phyloP scores from a whole-genome alignment of 257 asterid genomes.

The Phtheirospermum japonicum region DNA sequence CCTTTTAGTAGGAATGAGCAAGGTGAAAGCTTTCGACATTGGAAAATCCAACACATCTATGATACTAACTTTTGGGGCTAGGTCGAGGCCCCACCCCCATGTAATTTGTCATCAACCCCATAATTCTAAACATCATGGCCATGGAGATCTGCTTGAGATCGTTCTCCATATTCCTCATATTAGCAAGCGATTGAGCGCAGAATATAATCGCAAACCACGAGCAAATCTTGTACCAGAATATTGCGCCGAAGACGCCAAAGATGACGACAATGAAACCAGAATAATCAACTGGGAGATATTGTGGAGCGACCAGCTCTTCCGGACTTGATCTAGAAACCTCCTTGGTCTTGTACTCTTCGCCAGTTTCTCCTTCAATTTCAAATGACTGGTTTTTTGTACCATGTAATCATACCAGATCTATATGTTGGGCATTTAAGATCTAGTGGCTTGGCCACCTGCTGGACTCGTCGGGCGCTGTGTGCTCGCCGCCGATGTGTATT shows the following conservation, averaged over 20 bases:
- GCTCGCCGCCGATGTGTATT: no score
- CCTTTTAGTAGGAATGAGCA: slow-evolving; percentile 8
- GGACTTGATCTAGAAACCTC: no score
- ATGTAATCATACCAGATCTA: no score
- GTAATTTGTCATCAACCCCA: slow-evolving; percentile 83
- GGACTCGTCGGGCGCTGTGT: no score
- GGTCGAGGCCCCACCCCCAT: slow-evolving; percentile 67
- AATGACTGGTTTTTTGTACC: no score
- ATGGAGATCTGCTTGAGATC: slow-evolving; percentile 97
- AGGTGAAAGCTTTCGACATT: not conserved
- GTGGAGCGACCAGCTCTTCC: slow-evolving; percentile 35
- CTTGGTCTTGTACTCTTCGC: no score
- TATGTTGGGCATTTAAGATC: no score
- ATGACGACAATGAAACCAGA: slow-evolving; percentile 80
- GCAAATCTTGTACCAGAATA: slow-evolving; percentile 60
- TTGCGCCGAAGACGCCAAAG: slow-evolving; percentile 78
- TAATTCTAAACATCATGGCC: slow-evolving; percentile 97
- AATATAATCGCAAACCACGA: slow-evolving; percentile 94
- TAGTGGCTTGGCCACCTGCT: no score
- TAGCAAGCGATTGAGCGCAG: slow-evolving; percentile 82
- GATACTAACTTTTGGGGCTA: slow-evolving; percentile 22
- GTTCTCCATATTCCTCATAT: slow-evolving; percentile 87
- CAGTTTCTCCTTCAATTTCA: no score
- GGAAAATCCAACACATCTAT: slow-evolving; percentile 12
- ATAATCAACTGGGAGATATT: slow-evolving; percentile 75